Conservation (phyloP, 805 yeast species). For the Ogataea pini region DNA sequence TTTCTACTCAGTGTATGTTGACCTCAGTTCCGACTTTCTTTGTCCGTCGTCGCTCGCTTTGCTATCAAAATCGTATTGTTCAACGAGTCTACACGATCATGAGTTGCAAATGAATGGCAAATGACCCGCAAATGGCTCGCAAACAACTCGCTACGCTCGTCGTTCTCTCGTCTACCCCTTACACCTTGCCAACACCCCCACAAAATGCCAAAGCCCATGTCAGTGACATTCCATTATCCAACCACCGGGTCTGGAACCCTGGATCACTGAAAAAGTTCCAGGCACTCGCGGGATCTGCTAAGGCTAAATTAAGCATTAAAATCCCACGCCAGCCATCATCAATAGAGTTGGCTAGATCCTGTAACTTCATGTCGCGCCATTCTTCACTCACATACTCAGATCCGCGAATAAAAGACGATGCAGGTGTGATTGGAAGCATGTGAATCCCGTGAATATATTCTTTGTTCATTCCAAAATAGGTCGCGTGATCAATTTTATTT, state of each 20-base stretch:
- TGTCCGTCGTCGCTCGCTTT: no score
- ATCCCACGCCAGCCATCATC: slow-evolving; percentile 70
- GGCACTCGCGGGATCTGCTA: slow-evolving; percentile 42
- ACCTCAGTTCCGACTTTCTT: no score
- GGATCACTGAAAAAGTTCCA: slow-evolving; percentile 43
- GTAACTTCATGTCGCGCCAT: slow-evolving; percentile 37
- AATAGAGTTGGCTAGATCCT: slow-evolving; percentile 40
- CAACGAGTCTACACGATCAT: no score
- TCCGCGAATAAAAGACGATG: slow-evolving; percentile 55
- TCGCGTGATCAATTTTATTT: slow-evolving; percentile 70
- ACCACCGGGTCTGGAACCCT: slow-evolving; percentile 38
- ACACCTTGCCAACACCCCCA: no score
- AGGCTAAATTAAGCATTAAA: slow-evolving; percentile 45
- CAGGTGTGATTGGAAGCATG: slow-evolving; percentile 72
- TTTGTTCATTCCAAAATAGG: slow-evolving; percentile 61
- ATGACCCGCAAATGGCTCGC: no score
- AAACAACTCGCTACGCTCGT: no score
- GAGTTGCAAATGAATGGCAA: no score
- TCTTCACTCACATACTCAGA: slow-evolving; percentile 51
- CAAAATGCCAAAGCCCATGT: slow-evolving; percentile 64
- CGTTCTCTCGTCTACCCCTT: no score
- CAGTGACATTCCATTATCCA: slow-evolving; percentile 63
- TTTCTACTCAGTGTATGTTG: no score
- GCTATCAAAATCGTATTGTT: no score
- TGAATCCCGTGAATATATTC: slow-evolving; percentile 79